Evolutionary conservation across 164 flowering plant genomes (phyloP).

Genomic region (Pachysandra terminalis): DNA sequence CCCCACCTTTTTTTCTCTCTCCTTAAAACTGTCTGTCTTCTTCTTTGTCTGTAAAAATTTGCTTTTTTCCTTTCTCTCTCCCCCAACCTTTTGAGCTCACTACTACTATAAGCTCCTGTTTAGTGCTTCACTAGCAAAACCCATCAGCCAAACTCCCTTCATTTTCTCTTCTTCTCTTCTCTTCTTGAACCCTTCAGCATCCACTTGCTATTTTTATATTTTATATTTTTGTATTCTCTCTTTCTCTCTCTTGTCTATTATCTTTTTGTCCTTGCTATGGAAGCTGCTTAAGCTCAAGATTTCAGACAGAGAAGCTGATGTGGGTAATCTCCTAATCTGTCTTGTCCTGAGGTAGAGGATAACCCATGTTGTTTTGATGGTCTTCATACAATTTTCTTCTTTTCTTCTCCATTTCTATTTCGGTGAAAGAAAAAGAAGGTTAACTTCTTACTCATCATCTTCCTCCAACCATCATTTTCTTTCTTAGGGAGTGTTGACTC

Average conservation of each 20-base stretch:
- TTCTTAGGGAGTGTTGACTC: no score
- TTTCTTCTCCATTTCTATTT: constrained; percentile 7
- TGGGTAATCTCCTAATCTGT: constrained; percentile 1
- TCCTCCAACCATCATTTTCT: constrained; percentile 13
- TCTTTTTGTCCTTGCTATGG: not conserved
- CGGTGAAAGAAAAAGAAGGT: constrained; percentile 6
- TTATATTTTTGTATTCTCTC: constrained; percentile 2
- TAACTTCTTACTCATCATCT: not conserved
- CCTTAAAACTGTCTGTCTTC: constrained; percentile 17
- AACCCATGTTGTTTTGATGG: constrained; percentile 8
- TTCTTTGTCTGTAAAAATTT: constrained; percentile 33
- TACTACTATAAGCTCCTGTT: constrained; percentile 41
- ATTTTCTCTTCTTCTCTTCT: constrained; percentile 13
- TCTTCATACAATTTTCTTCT: not conserved
- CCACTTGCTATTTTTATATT: not conserved
- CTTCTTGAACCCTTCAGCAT: constrained; percentile 2
- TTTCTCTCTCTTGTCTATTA: not conserved
- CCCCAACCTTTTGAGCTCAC: constrained; percentile 14
- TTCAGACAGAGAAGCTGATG: constrained; percentile 9
- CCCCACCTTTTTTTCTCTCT: constrained; percentile 27
- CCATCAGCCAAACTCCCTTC: constrained; percentile 28
- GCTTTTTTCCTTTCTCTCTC: constrained; percentile 23
- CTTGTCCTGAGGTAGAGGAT: constrained; percentile 4
- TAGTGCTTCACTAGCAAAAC: constrained; percentile 46
- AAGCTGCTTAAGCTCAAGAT: constrained; percentile 9